Evolutionary conservation across 1,284 basidiomycete genomes (phyloP), one percentile per base, ranked within the genome.

Genomic region (Caloboletus firmus): DNA sequence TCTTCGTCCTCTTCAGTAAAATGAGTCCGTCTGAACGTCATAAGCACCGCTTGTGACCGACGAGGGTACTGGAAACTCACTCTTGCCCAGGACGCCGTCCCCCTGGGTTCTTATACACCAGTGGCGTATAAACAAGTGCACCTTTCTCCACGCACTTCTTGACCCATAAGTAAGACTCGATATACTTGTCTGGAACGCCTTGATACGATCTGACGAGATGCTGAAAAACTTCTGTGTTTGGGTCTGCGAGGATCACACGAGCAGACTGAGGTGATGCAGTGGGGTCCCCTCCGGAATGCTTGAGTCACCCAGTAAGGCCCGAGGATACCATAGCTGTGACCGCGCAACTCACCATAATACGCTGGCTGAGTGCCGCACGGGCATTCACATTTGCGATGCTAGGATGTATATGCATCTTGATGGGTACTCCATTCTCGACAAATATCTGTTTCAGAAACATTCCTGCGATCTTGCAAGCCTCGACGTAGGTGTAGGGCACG

Each of bases 281-380:
- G 4, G 87, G 85, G 55, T 89, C 83, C 9, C 89, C 89, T 30
- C 89, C 89, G 31, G 87, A 90, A 61, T 90, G 84, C 88, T 91
- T 59, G 31, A 39, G 35, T 51, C 46, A 49, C 31, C 11, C 17
- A 37, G n/a, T 52, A 15, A 57, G 37, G 15, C 5, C 34, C 17
- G 6, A 11, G 5, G 18, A 20, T 36, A 34, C 46, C 49, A 43
- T 26, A 37, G 37, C 35, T 37, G 30, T 20, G 32, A 9, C 18
- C 31, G 46, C 17, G 41, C 10, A 24, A 75, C 79, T 64, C 63
- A 87, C 88, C 79, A 83, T 80, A 56, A 91, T 89, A 34, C 85
- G 80, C 45, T 81, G 78, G 54, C 77, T 79, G 18, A 91, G 75
- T 26, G 81, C 79, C 28, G 75, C 79, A 36, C 88, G 75, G 11